phyloP scores from a whole-genome alignment of 176 grass and related monocot genomes.

The Paspalum vaginatum region DNA sequence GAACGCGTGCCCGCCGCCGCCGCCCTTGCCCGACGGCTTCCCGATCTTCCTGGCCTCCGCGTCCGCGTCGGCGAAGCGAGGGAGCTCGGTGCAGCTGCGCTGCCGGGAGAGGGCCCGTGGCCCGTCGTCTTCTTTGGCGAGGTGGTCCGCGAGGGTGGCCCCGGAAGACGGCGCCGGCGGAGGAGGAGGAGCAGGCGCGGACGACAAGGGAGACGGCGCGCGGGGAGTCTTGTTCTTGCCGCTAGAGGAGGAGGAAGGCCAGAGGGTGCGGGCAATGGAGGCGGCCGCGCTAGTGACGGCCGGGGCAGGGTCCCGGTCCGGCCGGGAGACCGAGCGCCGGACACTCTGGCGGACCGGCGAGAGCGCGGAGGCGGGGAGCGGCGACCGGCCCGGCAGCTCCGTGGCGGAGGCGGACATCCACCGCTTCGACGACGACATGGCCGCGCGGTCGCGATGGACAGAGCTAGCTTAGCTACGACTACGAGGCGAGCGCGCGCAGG shows the following conservation, averaged over 20 bases:
- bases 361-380: conserved; percentile 23
- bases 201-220: background rate
- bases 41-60: conserved; percentile 40
- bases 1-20: conserved; percentile 21
- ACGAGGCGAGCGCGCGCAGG: background rate
- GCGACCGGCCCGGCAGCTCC: conserved; percentile 9
- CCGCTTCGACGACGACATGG: conserved; percentile 51
- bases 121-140: conserved; percentile 37
- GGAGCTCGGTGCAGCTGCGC: conserved; percentile 49
- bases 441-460: background rate
- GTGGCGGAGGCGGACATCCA: conserved; percentile 41
- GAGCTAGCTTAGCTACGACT: background rate
- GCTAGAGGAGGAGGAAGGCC: conserved; percentile 43
- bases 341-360: conserved; percentile 25
- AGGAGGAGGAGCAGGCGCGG: background rate
- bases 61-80: conserved; percentile 48
- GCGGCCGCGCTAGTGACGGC: background rate
- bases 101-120: conserved; percentile 35
- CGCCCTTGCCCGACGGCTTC: background rate
- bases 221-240: conserved; percentile 21
- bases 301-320: background rate
- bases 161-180: background rate
- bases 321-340: conserved; percentile 30
- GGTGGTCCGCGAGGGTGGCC: conserved; percentile 52
- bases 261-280: conserved; percentile 19